Conservation (phyloP, 78 protist genomes). For the Guillardia theta region DNA sequence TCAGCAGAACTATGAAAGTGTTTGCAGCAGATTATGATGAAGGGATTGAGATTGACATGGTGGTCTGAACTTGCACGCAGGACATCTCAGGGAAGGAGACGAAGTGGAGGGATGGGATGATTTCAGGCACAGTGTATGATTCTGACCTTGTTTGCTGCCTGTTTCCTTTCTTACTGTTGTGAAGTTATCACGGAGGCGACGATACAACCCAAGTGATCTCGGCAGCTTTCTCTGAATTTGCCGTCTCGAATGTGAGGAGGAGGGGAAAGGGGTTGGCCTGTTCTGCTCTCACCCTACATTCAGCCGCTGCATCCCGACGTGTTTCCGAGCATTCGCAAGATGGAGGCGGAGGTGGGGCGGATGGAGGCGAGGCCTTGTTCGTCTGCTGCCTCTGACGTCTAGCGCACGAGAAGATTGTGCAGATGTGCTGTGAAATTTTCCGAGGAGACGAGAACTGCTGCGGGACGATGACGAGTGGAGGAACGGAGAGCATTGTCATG, state of each 20-base stretch:
- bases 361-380: too few relatives aligned
- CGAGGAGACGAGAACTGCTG: background rate
- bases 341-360: slow-evolving; percentile 77
- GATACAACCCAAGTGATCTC: background rate
- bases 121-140: background rate
- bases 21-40: too few relatives aligned
- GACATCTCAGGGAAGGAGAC: background rate
- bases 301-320: slow-evolving; percentile 80
- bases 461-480: slow-evolving; percentile 58
- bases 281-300: too few relatives aligned
- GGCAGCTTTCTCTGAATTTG: slow-evolving; percentile 39
- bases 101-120: background rate
- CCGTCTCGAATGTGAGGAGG: slow-evolving; percentile 73
- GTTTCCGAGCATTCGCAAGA: slow-evolving; percentile 74
- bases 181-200: background rate
- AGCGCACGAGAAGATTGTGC: background rate
- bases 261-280: too few relatives aligned
- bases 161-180: background rate
- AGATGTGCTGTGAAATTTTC: background rate
- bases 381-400: background rate
- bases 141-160: background rate
- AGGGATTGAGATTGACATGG: too few relatives aligned
- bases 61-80: too few relatives aligned
- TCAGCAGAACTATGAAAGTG: too few relatives aligned
- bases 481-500: slow-evolving; percentile 57